Percentiles rank a stretch among this genome's conserved stretches.
These are phyloP conservation scores for Selaginella tamariscina DNA, from an alignment of 75 land plant genomes.

Conservation along the genomic window DNA sequence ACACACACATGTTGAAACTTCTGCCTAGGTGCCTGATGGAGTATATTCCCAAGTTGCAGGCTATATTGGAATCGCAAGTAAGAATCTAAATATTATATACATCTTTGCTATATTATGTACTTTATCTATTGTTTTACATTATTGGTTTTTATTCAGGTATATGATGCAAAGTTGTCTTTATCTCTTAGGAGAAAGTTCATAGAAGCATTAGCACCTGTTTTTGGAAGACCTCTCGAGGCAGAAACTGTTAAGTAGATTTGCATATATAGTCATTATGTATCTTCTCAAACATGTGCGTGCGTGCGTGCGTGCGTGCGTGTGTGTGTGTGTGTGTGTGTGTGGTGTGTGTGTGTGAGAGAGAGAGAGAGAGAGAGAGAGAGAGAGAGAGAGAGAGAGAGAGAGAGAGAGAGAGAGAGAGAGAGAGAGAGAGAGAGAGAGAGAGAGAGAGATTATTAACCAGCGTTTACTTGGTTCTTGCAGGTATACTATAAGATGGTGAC, in stretches of 20 bases:
- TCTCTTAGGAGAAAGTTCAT: constrained; percentile 60
- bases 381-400: neutral
- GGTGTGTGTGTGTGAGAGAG: too few relatives aligned
- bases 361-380: neutral
- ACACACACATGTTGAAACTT: too few relatives aligned
- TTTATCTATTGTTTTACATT: too few relatives aligned
- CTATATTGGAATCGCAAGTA: constrained; percentile 54
- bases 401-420: neutral
- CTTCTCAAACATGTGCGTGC: neutral
- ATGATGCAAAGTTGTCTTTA: constrained; percentile 49
- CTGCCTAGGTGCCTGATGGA: constrained; percentile 94
- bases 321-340: too few relatives aligned
- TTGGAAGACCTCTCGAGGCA: constrained; percentile 90
- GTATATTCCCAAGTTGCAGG: constrained; percentile 69
- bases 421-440: neutral
- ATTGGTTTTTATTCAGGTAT: too few relatives aligned
- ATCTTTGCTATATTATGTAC: too few relatives aligned
- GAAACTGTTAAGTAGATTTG: constrained; percentile 40
- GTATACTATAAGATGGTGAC: constrained; percentile 61
- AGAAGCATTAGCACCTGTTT: constrained; percentile 51
- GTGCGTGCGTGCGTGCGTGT: neutral
- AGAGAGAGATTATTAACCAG: too few relatives aligned
- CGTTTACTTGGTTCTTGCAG: constrained; percentile 23
- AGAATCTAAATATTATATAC: too few relatives aligned
- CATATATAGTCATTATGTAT: constrained; percentile 1